Evolutionary conservation across 306 rosid genomes (phyloP), one percentile per base, ranked within the genome.

Genomic region (Dalbergia cochinchinensis): DNA sequence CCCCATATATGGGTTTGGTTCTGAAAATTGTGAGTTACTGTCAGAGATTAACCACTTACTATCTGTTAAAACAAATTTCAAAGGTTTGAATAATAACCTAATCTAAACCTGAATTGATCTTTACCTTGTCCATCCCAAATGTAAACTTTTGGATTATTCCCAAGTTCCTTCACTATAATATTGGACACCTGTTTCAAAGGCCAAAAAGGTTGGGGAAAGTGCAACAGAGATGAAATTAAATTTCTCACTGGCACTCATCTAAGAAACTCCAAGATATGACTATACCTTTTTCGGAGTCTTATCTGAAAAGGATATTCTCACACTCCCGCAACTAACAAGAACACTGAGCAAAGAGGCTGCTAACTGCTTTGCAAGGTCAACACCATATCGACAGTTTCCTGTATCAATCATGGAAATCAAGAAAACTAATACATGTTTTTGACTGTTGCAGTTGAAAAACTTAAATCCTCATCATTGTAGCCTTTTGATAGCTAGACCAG

Each of bases 51-150:
- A 58, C 62, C 67, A 73, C 60, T 35, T 71, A 54, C 55, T 60
- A 34, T 71, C 79, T 31, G 37, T 59, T 48, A 39, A 77, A 80
- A 10, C 53, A 69, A 58, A 83, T n/a, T 20, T 59, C 45, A 65
- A 45, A 58, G 11, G 18, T 75, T 20, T 54, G 22, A 73, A 55
- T 73, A 72, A 80, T 41, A 47, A 74, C 13, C 80, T n/a, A 59
- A 39, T 59, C 44, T 69, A 78, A 72, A 47, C 67, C 68, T 45
- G 71, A 70, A 65, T 63, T 41, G 44, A 31, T 77, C 41, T 59
- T 84, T 83, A 94, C 99, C 98, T 86, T 91, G 83, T 59, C 96
- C 91, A 78, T 86, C 86, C 97, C 99, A 95, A 79, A 95, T 90
- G 85, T 73, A 86, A 81, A 92, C 90, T 85, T 91, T 95, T 34